Evolutionary conservation across 352 stramenopile species (phyloP), one percentile per base, ranked within the genome.

Genomic region (Globisporangium polare): DNA sequence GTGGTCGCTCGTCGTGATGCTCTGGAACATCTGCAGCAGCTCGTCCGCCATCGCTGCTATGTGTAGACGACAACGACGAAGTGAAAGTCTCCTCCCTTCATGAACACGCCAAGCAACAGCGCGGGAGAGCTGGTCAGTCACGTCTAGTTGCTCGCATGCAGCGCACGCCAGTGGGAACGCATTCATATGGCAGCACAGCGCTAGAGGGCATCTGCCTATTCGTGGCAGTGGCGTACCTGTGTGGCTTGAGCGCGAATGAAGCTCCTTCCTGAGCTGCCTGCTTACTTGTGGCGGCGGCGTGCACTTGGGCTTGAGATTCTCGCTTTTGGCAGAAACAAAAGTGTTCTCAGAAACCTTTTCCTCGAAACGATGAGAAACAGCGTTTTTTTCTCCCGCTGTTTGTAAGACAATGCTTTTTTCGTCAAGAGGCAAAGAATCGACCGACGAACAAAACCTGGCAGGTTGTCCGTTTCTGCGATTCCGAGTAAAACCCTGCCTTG

Each of bases 21-120:
- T 93, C 67, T 92, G 82, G 67, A 95, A 93, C 77, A 92, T 90
- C 60, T 89, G 85, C 68, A 95, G 71, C 33, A 95, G 61, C 53
- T 95, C 83, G 66, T 94, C 85, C 54, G 79, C 79, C 82, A 91
- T 91, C 22, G 31, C 60, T 67, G 51, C 20, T 50, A 26, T 31
- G 33, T 43, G 24, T 39, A 18, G 20, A 3, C 2, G 24, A 2
- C 24, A 52, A 3, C 46, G 46, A 35, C 24, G 47, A 39, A 20
- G 13, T 45, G 6, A 15, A 18, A 5, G 47, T 53, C 50, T 55
- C 18, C 9, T 27, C 18, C 50, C 29, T 55, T 55, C 50, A 55
- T 27, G 29, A 55, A 27, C 26, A 33, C 17, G 31, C 6, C 26
- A 41, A 24, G 17, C 26, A 54, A 39, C 26, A 54, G 13, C 20